phyloP scores from a whole-genome alignment of 345 rosid genomes.

The Tarenaya hassleriana region DNA sequence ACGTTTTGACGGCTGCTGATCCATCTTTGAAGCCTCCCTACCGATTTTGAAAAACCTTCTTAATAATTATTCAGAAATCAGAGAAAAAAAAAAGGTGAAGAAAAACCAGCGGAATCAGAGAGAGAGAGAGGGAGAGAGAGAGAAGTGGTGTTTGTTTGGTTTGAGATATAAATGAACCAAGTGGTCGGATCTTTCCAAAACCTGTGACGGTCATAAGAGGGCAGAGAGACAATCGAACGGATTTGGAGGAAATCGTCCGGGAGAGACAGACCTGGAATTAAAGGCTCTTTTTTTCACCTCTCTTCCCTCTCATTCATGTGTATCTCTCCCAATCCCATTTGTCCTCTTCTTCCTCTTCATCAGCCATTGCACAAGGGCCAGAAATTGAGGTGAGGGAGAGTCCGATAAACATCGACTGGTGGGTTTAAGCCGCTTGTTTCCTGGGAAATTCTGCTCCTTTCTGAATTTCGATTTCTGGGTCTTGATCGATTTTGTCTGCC shows the following conservation, averaged over 20 bases:
- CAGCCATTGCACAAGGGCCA: slow-evolving; percentile 20
- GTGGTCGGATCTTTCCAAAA: slow-evolving; percentile 27
- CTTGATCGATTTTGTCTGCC: not conserved
- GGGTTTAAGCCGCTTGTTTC: not conserved
- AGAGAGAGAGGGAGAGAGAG: not conserved
- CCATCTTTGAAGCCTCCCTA: slow-evolving; percentile 2
- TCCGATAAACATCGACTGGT: slow-evolving; percentile 4
- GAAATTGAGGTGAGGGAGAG: too few relatives aligned
- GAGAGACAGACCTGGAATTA: not conserved
- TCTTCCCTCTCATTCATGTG: slow-evolving; percentile 2
- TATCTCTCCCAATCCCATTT: slow-evolving; percentile 15
- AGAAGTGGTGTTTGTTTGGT: slow-evolving; percentile 22
- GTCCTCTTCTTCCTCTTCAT: slow-evolving; percentile 21
- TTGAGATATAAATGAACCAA: slow-evolving; percentile 9
- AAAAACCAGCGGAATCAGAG: too few relatives aligned
- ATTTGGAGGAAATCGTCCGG: slow-evolving; percentile 27
- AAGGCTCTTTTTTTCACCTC: slow-evolving; percentile 12
- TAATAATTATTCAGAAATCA: not conserved
- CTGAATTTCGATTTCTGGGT: slow-evolving; percentile 6
- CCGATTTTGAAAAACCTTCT: not conserved
- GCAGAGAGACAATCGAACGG: slow-evolving; percentile 27
- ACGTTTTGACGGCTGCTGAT: slow-evolving; percentile 13
- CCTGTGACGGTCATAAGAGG: slow-evolving; percentile 28
- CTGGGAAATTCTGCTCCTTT: not conserved
- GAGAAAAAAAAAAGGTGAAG: too few relatives aligned